phyloP scores from a whole-genome alignment of 225 moss, liverwort and hornwort genomes.

The Pleurozium schreberi region DNA sequence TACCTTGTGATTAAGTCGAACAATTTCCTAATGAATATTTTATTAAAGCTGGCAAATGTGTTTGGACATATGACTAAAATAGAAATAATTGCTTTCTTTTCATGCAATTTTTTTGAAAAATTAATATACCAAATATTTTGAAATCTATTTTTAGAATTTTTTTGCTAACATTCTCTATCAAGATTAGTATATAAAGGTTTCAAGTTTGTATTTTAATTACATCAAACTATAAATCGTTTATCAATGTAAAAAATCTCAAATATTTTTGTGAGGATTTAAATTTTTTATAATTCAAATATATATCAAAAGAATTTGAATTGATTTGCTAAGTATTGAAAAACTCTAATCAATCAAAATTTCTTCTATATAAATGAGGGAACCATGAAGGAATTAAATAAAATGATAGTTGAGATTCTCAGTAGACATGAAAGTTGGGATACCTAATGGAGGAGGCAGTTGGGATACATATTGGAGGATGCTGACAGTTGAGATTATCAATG shows the following conservation, averaged over 20 bases:
- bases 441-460: too few relatives aligned
- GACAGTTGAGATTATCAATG: too few relatives aligned
- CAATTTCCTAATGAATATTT: accelerated
- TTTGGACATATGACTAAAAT: too few relatives aligned
- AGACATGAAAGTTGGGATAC: too few relatives aligned
- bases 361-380: too few relatives aligned
- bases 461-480: too few relatives aligned
- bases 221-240: accelerated
- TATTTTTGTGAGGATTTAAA: neutral
- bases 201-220: neutral
- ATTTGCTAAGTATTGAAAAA: neutral
- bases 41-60: neutral
- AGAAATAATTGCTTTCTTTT: neutral
- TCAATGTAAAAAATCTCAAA: neutral
- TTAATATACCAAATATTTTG: neutral
- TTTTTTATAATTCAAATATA: neutral
- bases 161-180: accelerated
- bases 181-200: neutral
- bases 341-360: neutral
- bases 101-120: neutral
- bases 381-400: too few relatives aligned
- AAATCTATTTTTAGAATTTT: neutral
- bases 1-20: neutral
- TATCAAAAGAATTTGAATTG: neutral
- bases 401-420: too few relatives aligned